A percentile compares a stretch with the other conserved stretches of the same genome.
These are phyloP conservation scores for Xerocomus potaroensis DNA, from an alignment of 768 basidiomycete species.

Conservation along the genomic window DNA sequence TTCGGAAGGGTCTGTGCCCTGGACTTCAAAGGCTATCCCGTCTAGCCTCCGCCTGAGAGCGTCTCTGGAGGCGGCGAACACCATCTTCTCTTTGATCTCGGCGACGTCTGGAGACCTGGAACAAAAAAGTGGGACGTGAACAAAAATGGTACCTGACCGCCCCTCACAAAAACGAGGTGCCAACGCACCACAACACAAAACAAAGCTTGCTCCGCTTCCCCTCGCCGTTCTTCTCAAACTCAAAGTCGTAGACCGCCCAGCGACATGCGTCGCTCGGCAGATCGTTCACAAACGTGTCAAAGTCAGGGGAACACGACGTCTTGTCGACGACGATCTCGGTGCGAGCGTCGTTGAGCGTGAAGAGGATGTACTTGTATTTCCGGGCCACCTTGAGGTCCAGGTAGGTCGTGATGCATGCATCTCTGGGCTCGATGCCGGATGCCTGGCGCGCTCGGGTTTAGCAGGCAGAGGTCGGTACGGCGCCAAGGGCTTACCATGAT, in stretches of 20 bases:
- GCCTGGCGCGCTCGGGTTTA: too few relatives aligned
- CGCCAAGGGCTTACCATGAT: slow-evolving; percentile 30
- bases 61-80: slow-evolving; percentile 85
- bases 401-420: slow-evolving; percentile 40
- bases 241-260: slow-evolving; percentile 94
- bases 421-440: slow-evolving; percentile 45
- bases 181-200: slow-evolving; percentile 73
- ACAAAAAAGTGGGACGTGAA: not conserved
- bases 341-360: slow-evolving; percentile 51
- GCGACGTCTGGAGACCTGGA: slow-evolving; percentile 84
- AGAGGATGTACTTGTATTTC: slow-evolving; percentile 83
- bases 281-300: slow-evolving; percentile 69
- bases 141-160: not conserved
- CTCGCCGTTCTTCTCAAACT: slow-evolving; percentile 61
- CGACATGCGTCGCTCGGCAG: slow-evolving; percentile 73
- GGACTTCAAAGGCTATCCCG: slow-evolving; percentile 78
- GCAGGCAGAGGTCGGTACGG: too few relatives aligned
- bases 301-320: slow-evolving; percentile 45
- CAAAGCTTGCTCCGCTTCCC: slow-evolving; percentile 79
- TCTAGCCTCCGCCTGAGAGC: slow-evolving; percentile 67
- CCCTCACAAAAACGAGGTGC: not conserved
- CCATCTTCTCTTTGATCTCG: slow-evolving; percentile 89
- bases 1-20: slow-evolving; percentile 77
- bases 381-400: slow-evolving; percentile 29
- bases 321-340: slow-evolving; percentile 81